Conservation (phyloP, 2,329 filamentous ascomycete species). For the Teratosphaeria gauchensis region DNA sequence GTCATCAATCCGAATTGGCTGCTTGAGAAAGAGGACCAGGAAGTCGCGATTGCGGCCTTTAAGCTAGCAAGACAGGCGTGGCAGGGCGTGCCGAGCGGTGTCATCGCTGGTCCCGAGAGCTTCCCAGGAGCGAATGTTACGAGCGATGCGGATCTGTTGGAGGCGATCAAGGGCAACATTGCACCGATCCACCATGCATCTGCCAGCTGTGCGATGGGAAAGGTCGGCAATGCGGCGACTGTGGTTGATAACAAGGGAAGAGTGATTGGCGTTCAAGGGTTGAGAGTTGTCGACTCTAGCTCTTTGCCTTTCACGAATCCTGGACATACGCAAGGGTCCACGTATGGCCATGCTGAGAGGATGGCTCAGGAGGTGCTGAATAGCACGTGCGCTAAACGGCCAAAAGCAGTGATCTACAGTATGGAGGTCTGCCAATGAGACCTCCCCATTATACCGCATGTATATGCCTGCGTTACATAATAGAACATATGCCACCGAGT, state of each 20-base stretch:
- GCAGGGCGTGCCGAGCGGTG: not conserved
- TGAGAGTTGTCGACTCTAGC: slow-evolving; percentile 10
- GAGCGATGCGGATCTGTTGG: slow-evolving; percentile 5
- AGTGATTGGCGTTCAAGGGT: slow-evolving; percentile 7
- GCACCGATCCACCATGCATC: slow-evolving; percentile 6
- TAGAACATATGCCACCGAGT: not conserved
- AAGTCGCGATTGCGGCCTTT: slow-evolving; percentile 19
- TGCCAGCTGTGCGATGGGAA: not conserved
- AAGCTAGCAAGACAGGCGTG: not conserved
- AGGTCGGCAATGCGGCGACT: not conserved
- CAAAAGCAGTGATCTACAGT: too few relatives aligned
- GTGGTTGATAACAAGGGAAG: slow-evolving; percentile 8
- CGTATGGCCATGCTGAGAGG: not conserved
- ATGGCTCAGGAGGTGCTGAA: not conserved
- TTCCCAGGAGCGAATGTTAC: slow-evolving; percentile 7
- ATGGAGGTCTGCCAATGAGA: too few relatives aligned
- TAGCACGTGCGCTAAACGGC: not conserved
- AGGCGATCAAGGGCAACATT: slow-evolving; percentile 6
- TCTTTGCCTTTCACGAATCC: slow-evolving; percentile 5
- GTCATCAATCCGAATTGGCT: slow-evolving; percentile 32
- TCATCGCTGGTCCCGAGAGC: not conserved
- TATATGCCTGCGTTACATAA: not conserved
- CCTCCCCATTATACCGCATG: too few relatives aligned
- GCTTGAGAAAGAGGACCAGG: slow-evolving; percentile 22
- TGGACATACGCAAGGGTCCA: not conserved